phyloP scores from a whole-genome alignment of 257 asterid genomes.

The Nicotiana otophora region DNA sequence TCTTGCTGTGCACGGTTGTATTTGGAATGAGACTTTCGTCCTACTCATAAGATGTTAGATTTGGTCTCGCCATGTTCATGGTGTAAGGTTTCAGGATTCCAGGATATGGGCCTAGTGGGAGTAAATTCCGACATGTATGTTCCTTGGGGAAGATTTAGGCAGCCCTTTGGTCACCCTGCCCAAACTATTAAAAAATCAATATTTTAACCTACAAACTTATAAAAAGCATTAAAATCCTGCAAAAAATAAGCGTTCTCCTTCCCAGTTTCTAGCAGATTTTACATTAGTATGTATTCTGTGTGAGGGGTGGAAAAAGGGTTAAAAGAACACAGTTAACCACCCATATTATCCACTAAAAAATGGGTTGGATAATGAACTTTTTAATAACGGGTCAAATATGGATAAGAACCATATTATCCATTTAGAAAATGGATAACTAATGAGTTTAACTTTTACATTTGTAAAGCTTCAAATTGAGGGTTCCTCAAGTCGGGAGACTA shows the following conservation, averaged over 20 bases:
- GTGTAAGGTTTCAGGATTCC: not conserved
- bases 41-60: not conserved
- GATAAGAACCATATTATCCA: too few species aligned
- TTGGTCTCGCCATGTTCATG: not conserved
- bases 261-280: not conserved
- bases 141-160: not conserved
- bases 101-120: not conserved
- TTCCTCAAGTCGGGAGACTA: too few species aligned
- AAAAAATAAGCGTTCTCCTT: not conserved
- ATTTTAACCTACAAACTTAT: not conserved
- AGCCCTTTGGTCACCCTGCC: too few species aligned
- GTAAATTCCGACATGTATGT: not conserved
- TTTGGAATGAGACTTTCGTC: not conserved
- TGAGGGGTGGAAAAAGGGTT: too few species aligned
- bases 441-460: too few species aligned
- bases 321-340: too few species aligned
- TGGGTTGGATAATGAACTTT: too few species aligned
- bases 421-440: too few species aligned
- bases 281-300: not conserved
- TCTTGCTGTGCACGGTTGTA: not conserved
- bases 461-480: too few species aligned
- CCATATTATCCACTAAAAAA: too few species aligned
- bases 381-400: too few species aligned
- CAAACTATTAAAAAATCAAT: not conserved
- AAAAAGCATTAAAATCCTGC: not conserved